Base-by-base conservation (phyloP, 345 rosid genomes). In the Viola odorata region DNA sequence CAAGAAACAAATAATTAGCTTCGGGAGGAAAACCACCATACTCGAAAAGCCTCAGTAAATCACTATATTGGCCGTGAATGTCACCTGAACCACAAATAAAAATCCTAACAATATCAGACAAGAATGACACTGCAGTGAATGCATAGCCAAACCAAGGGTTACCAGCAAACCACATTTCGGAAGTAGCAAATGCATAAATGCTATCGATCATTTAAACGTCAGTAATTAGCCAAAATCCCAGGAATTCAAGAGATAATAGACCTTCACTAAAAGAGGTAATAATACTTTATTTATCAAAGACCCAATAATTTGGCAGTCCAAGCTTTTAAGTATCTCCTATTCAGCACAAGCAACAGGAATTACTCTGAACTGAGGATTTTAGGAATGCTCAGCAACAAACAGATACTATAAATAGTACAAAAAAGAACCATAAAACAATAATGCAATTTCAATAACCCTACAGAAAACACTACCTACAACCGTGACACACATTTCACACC, bases 21-120 rank as follows among this genome's bases (percentile, higher is more conserved):
- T 48, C 78, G 3, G 98, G 96, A 72, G 98, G 98, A 72, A 86
- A 91, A 49, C 98, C 95, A 48, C 98, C 98, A 15, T 91, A 86
- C 64, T 91, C 98, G 3, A 91, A 91, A 50, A 89, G 95, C 82
- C 98, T 82, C 65, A 91, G 68, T 62, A 91, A 63, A 70, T 91
- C 98, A 76, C 91, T 86, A 57, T 86, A 91, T 53, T 91, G 96
- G 15, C 96, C 98, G 73, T 91, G 98, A 71, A 91, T 77, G 64
- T 91, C 96, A 71, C 98, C 98, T 91, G 69, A 45, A 69, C 63
- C 32, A 40, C 53, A 61, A 53, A 50, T 53, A 50, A 41, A n/a
- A 68, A 7, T 47, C 14, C 54, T 53, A 3, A n/a, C 51, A 64
- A 36, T 14, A 50, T 61, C n/a, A 62, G 49, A 4, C 47, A 44